Evolutionary conservation across 306 rosid genomes (phyloP).

Genomic region (Glycine soja): DNA sequence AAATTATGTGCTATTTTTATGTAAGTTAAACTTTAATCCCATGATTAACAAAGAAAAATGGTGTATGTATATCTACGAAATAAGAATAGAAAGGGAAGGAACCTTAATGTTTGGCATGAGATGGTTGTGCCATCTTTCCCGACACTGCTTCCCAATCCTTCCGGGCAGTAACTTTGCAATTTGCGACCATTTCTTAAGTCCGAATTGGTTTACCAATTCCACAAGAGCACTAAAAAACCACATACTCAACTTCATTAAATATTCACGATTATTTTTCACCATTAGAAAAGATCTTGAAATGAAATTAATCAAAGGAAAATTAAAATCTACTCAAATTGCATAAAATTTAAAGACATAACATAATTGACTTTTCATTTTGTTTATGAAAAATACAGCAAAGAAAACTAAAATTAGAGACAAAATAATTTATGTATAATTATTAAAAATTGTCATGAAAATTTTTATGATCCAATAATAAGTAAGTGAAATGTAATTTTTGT

Average conservation of each 20-base stretch:
- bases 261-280: neutral
- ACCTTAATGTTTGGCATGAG: constrained; percentile 76
- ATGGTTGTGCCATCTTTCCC: constrained; percentile 92
- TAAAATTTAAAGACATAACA: neutral
- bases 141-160: constrained; percentile 76
- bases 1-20: no score
- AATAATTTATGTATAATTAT: neutral
- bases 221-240: constrained; percentile 47
- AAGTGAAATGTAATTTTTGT: neutral
- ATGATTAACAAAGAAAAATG: no score
- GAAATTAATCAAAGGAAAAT: neutral
- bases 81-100: neutral
- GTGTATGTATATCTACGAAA: no score
- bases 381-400: neutral
- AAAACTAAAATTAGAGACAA: neutral
- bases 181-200: constrained; percentile 67
- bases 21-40: no score
- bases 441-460: no score
- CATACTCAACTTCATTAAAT: neutral
- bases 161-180: constrained; percentile 56
- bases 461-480: neutral
- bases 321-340: neutral
- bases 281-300: neutral
- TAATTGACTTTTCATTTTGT: no score
- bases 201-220: constrained; percentile 54